Evolutionary conservation across 768 basidiomycete genomes (phyloP).

Genomic region (Leucogyrophana mollusca): DNA sequence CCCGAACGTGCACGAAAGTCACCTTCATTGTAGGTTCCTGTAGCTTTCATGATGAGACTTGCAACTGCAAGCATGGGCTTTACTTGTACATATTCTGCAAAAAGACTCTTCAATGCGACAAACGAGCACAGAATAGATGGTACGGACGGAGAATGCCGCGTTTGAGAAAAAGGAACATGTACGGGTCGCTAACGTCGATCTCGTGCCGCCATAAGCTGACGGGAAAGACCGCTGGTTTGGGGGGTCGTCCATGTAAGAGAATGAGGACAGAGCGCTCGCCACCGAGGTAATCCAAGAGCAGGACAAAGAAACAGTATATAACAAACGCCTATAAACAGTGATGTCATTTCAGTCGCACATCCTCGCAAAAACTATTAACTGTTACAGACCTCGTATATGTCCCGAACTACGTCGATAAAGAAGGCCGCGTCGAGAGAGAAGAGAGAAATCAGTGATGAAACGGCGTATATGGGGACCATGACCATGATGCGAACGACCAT

Average conservation of each 20-base stretch:
- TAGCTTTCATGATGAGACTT: constrained; percentile 83
- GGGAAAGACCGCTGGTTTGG: constrained; percentile 86
- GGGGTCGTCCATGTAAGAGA: constrained; percentile 85
- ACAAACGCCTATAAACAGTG: constrained; percentile 70
- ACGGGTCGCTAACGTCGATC: constrained; percentile 92
- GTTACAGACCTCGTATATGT: constrained; percentile 86
- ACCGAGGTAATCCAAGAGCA: constrained; percentile 82
- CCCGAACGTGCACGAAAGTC: constrained; percentile 82
- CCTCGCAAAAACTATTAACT: background rate
- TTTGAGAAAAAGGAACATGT: constrained; percentile 91
- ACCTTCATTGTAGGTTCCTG: constrained; percentile 88
- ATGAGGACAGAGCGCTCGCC: constrained; percentile 94
- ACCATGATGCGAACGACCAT: constrained; percentile 95
- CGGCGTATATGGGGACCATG: constrained; percentile 93
- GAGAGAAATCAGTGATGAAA: constrained; percentile 88
- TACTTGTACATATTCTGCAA: constrained; percentile 91
- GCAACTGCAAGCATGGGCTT: constrained; percentile 87
- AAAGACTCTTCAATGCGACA: background rate
- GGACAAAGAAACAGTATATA: constrained; percentile 89
- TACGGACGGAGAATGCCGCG: constrained; percentile 87
- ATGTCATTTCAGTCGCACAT: background rate
- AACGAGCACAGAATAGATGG: background rate
- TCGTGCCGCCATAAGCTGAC: constrained; percentile 79
- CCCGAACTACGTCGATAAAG: constrained; percentile 91
- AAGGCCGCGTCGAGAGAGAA: constrained; percentile 95